phyloP scores from a whole-genome alignment of 805 yeast species.

The Hanseniaspora jakobsenii region DNA sequence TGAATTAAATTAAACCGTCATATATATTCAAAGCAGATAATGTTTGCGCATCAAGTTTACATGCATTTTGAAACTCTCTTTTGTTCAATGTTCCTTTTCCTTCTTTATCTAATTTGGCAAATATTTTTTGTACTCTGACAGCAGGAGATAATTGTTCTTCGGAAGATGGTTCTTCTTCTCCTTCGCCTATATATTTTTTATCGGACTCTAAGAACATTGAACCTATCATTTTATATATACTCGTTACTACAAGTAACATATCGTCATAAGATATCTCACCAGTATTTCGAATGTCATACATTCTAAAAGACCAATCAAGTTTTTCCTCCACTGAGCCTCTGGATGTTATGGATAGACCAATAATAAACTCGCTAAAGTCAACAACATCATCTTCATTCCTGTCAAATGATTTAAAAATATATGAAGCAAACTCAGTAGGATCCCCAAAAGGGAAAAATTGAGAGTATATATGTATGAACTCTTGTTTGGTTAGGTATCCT shows the following conservation, averaged over 20 bases:
- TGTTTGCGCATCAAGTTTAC: constrained; percentile 66
- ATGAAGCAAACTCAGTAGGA: constrained; percentile 80
- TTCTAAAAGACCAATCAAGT: constrained; percentile 74
- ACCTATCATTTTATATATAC: constrained; percentile 92
- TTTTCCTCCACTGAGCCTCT: constrained; percentile 79
- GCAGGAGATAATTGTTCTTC: constrained; percentile 91
- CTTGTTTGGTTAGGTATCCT: constrained; percentile 76
- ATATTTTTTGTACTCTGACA: constrained; percentile 68
- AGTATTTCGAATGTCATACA: constrained; percentile 72
- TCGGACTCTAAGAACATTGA: constrained; percentile 48
- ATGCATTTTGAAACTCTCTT: constrained; percentile 74
- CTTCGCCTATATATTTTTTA: neutral
- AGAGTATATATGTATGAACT: constrained; percentile 81
- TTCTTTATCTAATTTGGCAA: constrained; percentile 59
- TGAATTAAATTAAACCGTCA: constrained; percentile 56
- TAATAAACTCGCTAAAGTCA: constrained; percentile 84
- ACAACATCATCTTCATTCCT: constrained; percentile 65
- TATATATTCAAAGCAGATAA: constrained; percentile 65
- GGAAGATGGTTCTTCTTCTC: constrained; percentile 38
- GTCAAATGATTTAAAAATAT: constrained; percentile 82
- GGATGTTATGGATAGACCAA: constrained; percentile 74
- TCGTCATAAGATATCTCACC: constrained; percentile 70
- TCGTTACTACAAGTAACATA: constrained; percentile 62
- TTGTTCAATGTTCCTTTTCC: constrained; percentile 56
- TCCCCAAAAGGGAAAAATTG: constrained; percentile 98